These are phyloP conservation scores for Acanthamoeba healyi DNA, from an alignment of 208 protist species.

Conservation along the genomic window DNA sequence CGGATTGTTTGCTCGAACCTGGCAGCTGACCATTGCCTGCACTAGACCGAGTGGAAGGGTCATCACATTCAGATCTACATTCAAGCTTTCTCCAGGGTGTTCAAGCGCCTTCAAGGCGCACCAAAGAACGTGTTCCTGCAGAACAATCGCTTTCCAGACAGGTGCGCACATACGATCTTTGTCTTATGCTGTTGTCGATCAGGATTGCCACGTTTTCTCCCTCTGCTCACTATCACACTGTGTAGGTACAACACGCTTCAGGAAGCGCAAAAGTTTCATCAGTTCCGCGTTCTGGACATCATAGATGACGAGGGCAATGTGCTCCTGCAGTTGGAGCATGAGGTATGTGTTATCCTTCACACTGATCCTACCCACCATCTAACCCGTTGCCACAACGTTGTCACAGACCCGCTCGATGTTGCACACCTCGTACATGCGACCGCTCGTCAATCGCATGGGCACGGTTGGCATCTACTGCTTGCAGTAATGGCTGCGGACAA, in stretches of 20 bases:
- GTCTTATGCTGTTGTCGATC: background rate
- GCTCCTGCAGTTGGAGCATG: conserved; percentile 46
- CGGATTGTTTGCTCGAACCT: background rate
- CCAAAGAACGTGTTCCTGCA: conserved; percentile 14
- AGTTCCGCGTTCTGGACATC: conserved; percentile 39
- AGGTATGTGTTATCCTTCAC: background rate
- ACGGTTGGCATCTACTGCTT: conserved; percentile 19
- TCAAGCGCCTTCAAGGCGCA: background rate
- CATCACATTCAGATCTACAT: conserved; percentile 52
- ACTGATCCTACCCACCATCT: too few relatives aligned
- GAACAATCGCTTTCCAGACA: conserved; percentile 26
- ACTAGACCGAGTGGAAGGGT: conserved; percentile 14
- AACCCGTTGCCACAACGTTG: too few relatives aligned
- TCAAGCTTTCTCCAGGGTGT: background rate
- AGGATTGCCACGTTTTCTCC: background rate
- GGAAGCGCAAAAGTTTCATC: background rate
- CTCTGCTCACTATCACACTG: background rate
- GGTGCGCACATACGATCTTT: background rate
- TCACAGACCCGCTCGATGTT: background rate
- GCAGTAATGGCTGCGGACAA: too few relatives aligned
- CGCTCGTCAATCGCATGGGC: conserved; percentile 27
- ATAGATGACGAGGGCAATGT: conserved; percentile 27
- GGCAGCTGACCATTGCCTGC: background rate
- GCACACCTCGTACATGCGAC: conserved; percentile 39
- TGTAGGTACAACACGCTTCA: conserved; percentile 15